phyloP scores from a whole-genome alignment of 2,329 filamentous ascomycete genomes.

The Apiospora hydei region DNA sequence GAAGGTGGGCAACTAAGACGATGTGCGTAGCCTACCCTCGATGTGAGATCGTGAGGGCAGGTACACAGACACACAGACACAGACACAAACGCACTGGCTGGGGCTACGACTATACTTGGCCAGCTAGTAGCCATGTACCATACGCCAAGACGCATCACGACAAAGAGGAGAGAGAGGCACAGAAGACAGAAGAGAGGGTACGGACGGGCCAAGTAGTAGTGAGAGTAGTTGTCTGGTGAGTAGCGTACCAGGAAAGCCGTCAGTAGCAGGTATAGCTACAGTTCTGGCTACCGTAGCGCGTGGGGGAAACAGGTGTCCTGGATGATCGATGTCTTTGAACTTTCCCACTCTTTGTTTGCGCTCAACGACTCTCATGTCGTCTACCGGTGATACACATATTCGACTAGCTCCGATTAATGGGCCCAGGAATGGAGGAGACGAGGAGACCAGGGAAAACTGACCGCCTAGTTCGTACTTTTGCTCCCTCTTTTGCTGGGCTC shows the following conservation, averaged over 20 bases:
- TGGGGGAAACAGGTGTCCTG: conserved; percentile 5
- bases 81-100: background rate
- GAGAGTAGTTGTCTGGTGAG: background rate
- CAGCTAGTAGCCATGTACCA: background rate
- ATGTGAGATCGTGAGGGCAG: conserved; percentile 12
- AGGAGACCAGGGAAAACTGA: background rate
- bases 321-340: conserved; percentile 13
- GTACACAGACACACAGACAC: background rate
- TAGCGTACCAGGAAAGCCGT: background rate
- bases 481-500: conserved; percentile 1
- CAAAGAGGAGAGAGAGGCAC: background rate
- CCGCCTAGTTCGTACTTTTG: background rate
- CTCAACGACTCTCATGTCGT: background rate
- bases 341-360: conserved; percentile 9
- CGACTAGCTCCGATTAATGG: conserved; percentile 16
- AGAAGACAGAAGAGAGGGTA: background rate
- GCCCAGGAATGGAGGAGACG: background rate
- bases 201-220: background rate
- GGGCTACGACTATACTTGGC: background rate
- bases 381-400: conserved; percentile 17
- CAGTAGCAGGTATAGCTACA: background rate
- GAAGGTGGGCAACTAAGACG: background rate
- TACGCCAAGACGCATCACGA: background rate
- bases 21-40: background rate
- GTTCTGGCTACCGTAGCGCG: background rate